These are phyloP conservation scores for Backusella luteola DNA, from an alignment of 192 early-diverging fungal genomes.

Conservation along the genomic window DNA sequence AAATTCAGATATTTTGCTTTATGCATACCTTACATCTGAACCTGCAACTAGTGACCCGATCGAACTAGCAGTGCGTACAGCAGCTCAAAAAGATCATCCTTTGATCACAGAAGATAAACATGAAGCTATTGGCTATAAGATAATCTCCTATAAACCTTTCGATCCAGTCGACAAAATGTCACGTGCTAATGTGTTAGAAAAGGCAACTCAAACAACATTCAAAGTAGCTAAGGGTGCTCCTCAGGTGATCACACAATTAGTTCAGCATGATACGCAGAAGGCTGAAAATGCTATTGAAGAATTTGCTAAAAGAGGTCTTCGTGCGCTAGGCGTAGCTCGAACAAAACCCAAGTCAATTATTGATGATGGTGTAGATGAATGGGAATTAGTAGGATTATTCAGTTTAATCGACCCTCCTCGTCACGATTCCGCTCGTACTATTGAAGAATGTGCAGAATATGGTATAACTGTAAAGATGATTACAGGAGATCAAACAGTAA, in stretches of 20 bases:
- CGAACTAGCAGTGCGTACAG: constrained; percentile 68
- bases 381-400: constrained; percentile 65
- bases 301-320: constrained; percentile 66
- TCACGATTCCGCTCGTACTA: constrained; percentile 67
- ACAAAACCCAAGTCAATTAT: constrained; percentile 42
- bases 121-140: constrained; percentile 67
- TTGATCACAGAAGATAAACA: constrained; percentile 44
- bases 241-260: constrained; percentile 63
- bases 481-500: constrained; percentile 73
- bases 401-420: constrained; percentile 68
- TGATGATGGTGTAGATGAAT: constrained; percentile 37
- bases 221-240: constrained; percentile 74
- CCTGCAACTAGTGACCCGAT: constrained; percentile 75
- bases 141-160: constrained; percentile 68
- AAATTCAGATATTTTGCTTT: constrained; percentile 61
- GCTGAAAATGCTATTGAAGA: constrained; percentile 54
- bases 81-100: constrained; percentile 50
- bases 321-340: constrained; percentile 70
- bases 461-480: constrained; percentile 79
- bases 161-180: constrained; percentile 72
- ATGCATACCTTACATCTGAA: constrained; percentile 65
- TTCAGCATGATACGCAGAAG: constrained; percentile 40
- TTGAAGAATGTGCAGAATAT: constrained; percentile 57
- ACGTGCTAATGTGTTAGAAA: constrained; percentile 57
- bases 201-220: constrained; percentile 49